Evolutionary conservation across 2,329 filamentous ascomycete species (phyloP), one percentile per base, ranked within the genome.

Genomic region (Calonectria ilicicola): DNA sequence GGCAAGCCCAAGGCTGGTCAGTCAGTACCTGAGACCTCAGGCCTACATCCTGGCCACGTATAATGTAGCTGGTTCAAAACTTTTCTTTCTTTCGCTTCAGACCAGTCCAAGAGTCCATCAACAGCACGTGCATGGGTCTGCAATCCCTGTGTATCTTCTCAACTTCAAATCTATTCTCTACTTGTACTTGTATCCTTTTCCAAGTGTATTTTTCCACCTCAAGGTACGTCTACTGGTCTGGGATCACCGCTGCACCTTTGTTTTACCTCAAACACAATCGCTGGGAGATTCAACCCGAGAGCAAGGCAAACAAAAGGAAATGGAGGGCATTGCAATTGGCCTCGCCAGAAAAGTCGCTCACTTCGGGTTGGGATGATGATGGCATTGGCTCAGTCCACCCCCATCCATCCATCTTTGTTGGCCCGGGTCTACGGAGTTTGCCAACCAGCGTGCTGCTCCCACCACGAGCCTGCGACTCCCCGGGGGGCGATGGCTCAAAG

Each of bases 11-110:
- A 40, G 53, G 23, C 53, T 60, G 62, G 47, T 77, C 72, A 69
- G 74, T 79, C 72, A 69, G 74, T 79, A 81, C 82, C 81, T 83
- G 79, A 83, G 77, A 82, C 78, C 80, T 83, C 80, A 83, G 82
- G 82, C 82, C 75, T 70, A 74, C 78, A 81, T 67, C 66, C 53
- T 58, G 62, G 66, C 75, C 72, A 75, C 56, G 74, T 73, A 69
- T 73, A 72, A 72, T 63, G 70, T 70, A 73, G 71, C 74, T 74
- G 62, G 73, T 66, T 72, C 77, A 80, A 82, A 81, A 79, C 78
- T 82, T 82, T 81, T 78, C 72, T 73, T 75, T 73, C 74, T 81
- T 70, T 74, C 70, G 67, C n/a, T 67, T 56, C 46, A 78, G 76
- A 76, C 76, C 79, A 80, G 77, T 77, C 72, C 72, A 73, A 73